phyloP scores from a whole-genome alignment of 2,329 filamentous ascomycete species.

The Pseudohalonectria lignicola region DNA sequence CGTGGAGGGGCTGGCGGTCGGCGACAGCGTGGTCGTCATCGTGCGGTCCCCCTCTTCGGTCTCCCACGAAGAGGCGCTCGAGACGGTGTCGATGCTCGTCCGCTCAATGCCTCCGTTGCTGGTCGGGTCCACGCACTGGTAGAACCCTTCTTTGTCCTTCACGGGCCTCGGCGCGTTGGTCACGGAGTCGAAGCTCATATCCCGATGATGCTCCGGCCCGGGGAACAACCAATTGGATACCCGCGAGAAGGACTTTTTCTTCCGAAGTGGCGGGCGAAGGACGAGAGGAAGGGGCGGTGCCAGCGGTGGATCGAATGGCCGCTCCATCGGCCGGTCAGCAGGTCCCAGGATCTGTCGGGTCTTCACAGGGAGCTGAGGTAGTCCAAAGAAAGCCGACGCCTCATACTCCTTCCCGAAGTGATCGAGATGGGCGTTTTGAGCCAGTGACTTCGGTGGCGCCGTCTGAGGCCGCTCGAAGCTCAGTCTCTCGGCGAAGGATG shows the following conservation, averaged over 20 bases:
- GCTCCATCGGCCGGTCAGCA: conserved; percentile 7
- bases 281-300: conserved; percentile 48
- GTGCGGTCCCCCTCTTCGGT: conserved; percentile 28
- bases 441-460: conserved; percentile 20
- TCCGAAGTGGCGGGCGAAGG: conserved; percentile 47
- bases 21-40: conserved; percentile 36
- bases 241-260: conserved; percentile 56
- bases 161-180: conserved; percentile 45
- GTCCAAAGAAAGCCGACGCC: too few species aligned
- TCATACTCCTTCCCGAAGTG: too few species aligned
- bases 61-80: conserved; percentile 38
- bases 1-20: not conserved
- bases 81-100: conserved; percentile 32
- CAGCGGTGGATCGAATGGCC: conserved; percentile 24
- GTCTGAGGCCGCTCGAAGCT: conserved; percentile 31
- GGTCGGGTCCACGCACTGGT: conserved; percentile 38
- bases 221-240: conserved; percentile 50
- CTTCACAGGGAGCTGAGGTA: too few species aligned
- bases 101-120: conserved; percentile 17
- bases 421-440: not conserved
- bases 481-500: conserved; percentile 46
- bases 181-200: conserved; percentile 35
- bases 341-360: too few species aligned
- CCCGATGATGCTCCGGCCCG: conserved; percentile 21
- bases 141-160: conserved; percentile 42